Percentiles rank a stretch among this genome's conserved stretches.
Conservation (phyloP, 2,329 filamentous ascomycete genomes). For the Xylariaceae sp. region DNA sequence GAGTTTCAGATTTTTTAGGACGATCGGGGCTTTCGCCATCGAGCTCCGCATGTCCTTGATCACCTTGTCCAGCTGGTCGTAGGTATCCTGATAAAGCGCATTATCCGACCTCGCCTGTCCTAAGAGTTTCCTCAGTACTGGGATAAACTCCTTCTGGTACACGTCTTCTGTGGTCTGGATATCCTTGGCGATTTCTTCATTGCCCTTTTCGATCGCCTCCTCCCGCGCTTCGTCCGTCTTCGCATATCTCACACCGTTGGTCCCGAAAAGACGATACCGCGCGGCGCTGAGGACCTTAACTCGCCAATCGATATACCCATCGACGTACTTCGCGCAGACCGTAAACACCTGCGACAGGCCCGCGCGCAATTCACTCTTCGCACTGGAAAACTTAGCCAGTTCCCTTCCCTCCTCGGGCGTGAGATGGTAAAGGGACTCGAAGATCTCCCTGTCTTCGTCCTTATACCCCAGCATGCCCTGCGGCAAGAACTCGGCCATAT, state of each 20-base stretch:
- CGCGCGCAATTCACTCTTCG: neutral
- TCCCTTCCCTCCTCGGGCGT: slow-evolving; percentile 6
- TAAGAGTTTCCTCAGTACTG: neutral
- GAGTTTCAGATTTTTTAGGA: neutral
- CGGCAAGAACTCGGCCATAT: slow-evolving; percentile 3
- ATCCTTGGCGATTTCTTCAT: fast-evolving
- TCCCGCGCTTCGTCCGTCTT: neutral
- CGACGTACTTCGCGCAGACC: neutral
- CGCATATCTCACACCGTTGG: neutral
- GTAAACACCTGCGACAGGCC: slow-evolving; percentile 6
- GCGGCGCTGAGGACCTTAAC: neutral
- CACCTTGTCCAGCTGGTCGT: neutral
- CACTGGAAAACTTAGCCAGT: neutral
- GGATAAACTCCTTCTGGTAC: neutral
- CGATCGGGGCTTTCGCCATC: neutral
- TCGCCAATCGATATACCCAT: slow-evolving; percentile 10
- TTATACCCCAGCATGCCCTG: neutral
- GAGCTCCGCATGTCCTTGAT: neutral
- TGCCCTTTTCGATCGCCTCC: neutral
- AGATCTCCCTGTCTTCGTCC: neutral
- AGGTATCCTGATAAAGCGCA: neutral
- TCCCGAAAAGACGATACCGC: neutral
- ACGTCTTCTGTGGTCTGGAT: neutral
- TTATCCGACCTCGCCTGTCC: neutral
- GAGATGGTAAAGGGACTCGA: slow-evolving; percentile 1